Evolutionary conservation across 2,329 filamentous ascomycete species (phyloP).

Genomic region (Aspergillus neoniger): DNA sequence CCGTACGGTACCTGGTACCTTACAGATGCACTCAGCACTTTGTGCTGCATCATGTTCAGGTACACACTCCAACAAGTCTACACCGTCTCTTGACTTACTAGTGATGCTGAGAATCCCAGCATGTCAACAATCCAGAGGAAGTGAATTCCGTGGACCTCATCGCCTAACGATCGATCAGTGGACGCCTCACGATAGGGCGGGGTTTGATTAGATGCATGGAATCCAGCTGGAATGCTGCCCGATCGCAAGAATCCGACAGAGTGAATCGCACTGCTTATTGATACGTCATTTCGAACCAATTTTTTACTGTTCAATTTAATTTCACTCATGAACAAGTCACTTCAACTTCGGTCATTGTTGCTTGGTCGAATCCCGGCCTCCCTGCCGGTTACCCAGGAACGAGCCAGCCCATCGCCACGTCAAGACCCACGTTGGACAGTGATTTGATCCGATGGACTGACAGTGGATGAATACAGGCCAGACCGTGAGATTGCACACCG

Average conservation of each 20-base stretch:
- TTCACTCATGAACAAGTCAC: not conserved
- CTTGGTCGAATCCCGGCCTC: not conserved
- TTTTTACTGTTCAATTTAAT: not conserved
- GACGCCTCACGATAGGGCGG: not conserved
- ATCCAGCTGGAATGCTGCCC: slow-evolving; percentile 7
- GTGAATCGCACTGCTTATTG: slow-evolving; percentile 7
- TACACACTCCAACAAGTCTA: not conserved
- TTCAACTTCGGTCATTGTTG: not conserved
- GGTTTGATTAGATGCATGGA: slow-evolving; percentile 10
- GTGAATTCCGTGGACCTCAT: not conserved
- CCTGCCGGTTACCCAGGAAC: not conserved
- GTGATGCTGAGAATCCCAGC: too few relatives aligned
- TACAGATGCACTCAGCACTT: not conserved
- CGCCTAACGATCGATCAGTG: not conserved
- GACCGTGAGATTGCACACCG: not conserved
- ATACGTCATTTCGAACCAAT: not conserved
- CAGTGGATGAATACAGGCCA: not conserved
- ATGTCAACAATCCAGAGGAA: not conserved
- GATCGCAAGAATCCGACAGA: slow-evolving; percentile 6
- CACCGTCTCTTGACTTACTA: not conserved
- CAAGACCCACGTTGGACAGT: slow-evolving; percentile 11
- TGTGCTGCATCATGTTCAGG: not conserved
- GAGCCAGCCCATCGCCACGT: slow-evolving; percentile 12
- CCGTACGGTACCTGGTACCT: slow-evolving; percentile 9
- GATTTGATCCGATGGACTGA: not conserved